Evolutionary conservation across 805 yeast species (phyloP).

Genomic region (Trichomonascus vanleenenianus): DNA sequence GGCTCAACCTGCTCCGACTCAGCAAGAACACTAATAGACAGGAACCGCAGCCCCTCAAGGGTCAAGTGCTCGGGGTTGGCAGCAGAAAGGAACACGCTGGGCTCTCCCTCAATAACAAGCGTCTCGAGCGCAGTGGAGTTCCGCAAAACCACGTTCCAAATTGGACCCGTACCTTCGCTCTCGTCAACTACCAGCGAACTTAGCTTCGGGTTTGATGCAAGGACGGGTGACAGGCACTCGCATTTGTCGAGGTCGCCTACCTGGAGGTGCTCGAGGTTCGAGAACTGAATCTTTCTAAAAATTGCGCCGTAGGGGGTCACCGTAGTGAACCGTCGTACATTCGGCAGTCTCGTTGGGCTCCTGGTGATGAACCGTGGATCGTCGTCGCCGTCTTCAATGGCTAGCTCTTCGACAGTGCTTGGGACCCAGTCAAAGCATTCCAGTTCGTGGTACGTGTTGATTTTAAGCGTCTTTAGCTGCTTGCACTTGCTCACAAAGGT

Average conservation of each 20-base stretch:
- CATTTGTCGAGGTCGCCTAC: background rate
- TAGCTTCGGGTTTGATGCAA: background rate
- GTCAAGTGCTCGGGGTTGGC: background rate
- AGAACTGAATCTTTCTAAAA: background rate
- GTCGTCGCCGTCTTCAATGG: background rate
- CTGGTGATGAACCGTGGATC: background rate
- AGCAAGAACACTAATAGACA: background rate
- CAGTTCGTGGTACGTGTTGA: background rate
- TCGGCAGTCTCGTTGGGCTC: background rate
- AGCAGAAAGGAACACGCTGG: background rate
- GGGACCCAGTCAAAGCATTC: background rate
- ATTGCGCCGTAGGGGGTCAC: background rate
- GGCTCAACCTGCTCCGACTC: constrained; percentile 1
- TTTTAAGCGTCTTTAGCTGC: background rate
- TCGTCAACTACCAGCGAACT: background rate
- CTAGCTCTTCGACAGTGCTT: background rate
- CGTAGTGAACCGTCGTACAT: background rate
- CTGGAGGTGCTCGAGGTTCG: background rate
- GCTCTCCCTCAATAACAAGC: background rate
- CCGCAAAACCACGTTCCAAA: background rate
- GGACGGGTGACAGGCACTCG: background rate
- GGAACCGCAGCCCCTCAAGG: background rate
- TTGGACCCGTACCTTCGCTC: background rate
- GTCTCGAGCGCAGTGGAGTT: background rate
- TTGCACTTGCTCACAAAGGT: background rate